Evolutionary conservation across 495 filamentous ascomycete genomes (phyloP).

Genomic region (Xylaria palmicola): DNA sequence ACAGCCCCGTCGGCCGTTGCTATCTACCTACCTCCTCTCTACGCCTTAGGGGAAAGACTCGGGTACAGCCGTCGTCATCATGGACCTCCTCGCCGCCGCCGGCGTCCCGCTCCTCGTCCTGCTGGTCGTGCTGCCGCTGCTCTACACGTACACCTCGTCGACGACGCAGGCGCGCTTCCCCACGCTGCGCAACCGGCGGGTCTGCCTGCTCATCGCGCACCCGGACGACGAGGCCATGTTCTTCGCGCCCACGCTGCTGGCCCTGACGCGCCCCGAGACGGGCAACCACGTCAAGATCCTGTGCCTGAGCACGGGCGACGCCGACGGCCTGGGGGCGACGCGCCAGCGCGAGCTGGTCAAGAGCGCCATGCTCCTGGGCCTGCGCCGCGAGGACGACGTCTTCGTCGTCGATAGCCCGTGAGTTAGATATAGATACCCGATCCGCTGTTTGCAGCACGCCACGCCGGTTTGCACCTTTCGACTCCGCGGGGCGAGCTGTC

Average conservation of each 20-base stretch:
- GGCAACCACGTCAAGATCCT: conserved; percentile 92
- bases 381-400: conserved; percentile 71
- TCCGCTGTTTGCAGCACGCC: background rate
- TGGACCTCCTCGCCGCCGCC: conserved; percentile 35
- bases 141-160: conserved; percentile 61
- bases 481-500: no score
- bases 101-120: conserved; percentile 24
- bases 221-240: conserved; percentile 99
- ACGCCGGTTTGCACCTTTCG: no score
- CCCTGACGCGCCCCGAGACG: conserved; percentile 66
- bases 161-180: conserved; percentile 61
- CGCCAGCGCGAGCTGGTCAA: conserved; percentile 80
- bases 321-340: conserved; percentile 79
- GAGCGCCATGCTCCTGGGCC: conserved; percentile 70
- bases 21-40: no score
- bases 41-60: no score
- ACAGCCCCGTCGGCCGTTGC: no score
- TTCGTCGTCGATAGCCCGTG: conserved; percentile 73
- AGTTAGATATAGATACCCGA: conserved; percentile 16
- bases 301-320: conserved; percentile 86
- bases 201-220: conserved; percentile 90
- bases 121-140: conserved; percentile 53
- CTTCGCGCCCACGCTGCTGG: conserved; percentile 84
- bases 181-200: conserved; percentile 70
- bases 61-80: conserved; percentile 11